Conservation (phyloP, 306 rosid species). For the Castanopsis chinensis region DNA sequence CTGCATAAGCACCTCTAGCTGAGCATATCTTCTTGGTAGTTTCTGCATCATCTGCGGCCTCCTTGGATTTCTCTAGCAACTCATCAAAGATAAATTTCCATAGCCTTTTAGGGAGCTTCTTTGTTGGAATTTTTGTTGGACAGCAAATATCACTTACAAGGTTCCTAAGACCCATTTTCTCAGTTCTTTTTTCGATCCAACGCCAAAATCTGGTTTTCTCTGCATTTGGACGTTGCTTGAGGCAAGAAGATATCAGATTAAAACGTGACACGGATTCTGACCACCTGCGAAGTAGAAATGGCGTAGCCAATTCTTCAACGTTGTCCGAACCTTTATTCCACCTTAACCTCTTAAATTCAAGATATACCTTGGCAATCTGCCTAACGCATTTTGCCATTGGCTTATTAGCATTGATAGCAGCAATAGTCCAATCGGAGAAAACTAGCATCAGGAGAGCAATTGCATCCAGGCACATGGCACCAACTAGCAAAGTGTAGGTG, state of each 20-base stretch:
- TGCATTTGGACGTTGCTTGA: not conserved
- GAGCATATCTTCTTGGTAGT: not conserved
- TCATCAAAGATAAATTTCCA: not conserved
- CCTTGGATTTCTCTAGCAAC: not conserved
- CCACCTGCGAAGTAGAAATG: constrained; percentile 20
- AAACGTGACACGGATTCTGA: constrained; percentile 6
- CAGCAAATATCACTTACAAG: not conserved
- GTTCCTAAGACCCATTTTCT: rapidly evolving
- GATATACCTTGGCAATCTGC: rapidly evolving
- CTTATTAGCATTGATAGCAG: not conserved
- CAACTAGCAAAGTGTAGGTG: constrained; percentile 31
- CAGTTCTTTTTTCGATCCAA: rapidly evolving
- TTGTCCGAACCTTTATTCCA: not conserved
- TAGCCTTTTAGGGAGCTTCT: not conserved
- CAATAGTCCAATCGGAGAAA: constrained; percentile 32
- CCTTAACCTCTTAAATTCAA: not conserved
- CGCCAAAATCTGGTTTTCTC: rapidly evolving
- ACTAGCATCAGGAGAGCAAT: constrained; percentile 12
- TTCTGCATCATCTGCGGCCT: not conserved
- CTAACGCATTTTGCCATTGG: rapidly evolving
- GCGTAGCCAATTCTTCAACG: rapidly evolving
- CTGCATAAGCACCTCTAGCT: not conserved
- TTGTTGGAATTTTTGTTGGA: not conserved
- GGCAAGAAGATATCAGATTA: constrained; percentile 32
- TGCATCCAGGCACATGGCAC: constrained; percentile 34